Percentiles rank a stretch among this genome's conserved stretches.
These are phyloP conservation scores for Annona squamosa DNA, from an alignment of 164 flowering plant species.

Conservation along the genomic window DNA sequence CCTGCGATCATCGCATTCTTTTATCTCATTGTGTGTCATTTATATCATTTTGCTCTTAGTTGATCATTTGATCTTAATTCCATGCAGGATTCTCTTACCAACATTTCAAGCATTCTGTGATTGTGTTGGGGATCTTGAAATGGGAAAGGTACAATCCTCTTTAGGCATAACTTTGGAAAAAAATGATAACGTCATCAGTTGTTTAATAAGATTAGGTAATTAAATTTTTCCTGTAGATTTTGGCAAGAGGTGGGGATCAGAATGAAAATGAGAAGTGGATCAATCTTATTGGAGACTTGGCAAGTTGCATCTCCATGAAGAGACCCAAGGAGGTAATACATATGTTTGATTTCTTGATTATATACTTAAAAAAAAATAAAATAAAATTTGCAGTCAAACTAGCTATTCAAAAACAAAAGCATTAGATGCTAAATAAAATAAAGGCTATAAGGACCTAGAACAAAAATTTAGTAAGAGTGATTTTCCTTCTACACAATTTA, in stretches of 20 bases:
- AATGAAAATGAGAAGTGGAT: conserved; percentile 84
- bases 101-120: conserved; percentile 98
- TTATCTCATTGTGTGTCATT: neutral
- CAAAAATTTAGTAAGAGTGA: neutral
- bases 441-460: neutral
- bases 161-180: neutral
- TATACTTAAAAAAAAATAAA: too few species aligned
- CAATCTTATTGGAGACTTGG: conserved; percentile 75
- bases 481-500: too few species aligned
- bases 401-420: neutral
- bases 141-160: conserved; percentile 76
- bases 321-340: conserved; percentile 88
- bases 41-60: neutral
- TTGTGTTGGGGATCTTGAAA: conserved; percentile 98
- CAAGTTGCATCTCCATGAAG: conserved; percentile 82
- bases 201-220: neutral
- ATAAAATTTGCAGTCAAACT: too few species aligned
- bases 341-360: too few species aligned
- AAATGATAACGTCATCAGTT: neutral
- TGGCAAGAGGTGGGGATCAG: conserved; percentile 80
- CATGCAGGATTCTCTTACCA: conserved; percentile 56
- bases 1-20: neutral
- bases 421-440: neutral
- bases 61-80: neutral
- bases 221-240: conserved; percentile 37